Evolutionary conservation across 805 yeast species (phyloP), one percentile per base, ranked within the genome.

Genomic region (Nakazawaea holstii): DNA sequence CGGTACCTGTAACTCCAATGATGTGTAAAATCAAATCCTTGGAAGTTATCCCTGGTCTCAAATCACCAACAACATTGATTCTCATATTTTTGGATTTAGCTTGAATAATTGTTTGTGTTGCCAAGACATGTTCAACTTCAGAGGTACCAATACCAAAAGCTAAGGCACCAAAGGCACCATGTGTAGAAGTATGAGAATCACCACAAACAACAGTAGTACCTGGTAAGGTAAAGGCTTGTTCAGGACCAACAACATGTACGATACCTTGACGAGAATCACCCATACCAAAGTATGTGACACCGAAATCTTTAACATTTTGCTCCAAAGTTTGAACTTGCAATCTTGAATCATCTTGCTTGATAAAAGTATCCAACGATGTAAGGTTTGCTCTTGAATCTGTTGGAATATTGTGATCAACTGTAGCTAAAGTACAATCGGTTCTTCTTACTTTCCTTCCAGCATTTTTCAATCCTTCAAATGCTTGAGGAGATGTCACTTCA

Each of bases 81-180:
- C 94, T 79, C 99, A 94, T 94, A 73, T 94, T 94, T 67, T 92
- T 92, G 35, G 97, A 89, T 72, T 88, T 92, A 54, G 92, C 79
- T 73, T 94, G 99, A 62, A 94, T 87, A 51, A 89, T 71, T 29
- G 98, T 91, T 73, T 94, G 99, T 3, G 99, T 94, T 44, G 99
- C 99, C 61, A 94, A 73, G 51, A 94, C 99, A 66, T 94, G 99
- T 73, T 94, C 99, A 47, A 94, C 99, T 72, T 94, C 99, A 11
- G 97, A 91, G 49, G 99, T 94, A 65, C 99, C 99, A 61, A 94
- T 94, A 71, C 99, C 99, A 60, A 94, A 94, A 10, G 99, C 99
- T 49, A 94, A 77, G 8, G 98, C 73, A 53, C 99, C 99, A 63
- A 94, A 94, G 39, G 99, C 99, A 59, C 99, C 99, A 64, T 94